Conservation (phyloP, 2,329 filamentous ascomycete species). For the Ceratocystis smalleyi region DNA sequence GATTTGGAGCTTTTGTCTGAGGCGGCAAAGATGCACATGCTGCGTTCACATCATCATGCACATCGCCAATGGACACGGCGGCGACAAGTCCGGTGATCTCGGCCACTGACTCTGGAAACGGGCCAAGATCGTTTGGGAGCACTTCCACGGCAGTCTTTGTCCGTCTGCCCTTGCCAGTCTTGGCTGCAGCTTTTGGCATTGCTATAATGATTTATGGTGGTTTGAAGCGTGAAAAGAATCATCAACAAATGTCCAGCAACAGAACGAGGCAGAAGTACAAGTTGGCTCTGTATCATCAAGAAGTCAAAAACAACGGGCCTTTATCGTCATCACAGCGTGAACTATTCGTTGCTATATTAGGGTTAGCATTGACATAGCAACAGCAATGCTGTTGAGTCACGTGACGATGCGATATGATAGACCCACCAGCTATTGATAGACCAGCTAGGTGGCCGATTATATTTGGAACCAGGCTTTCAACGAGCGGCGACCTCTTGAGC, state of each 20-base stretch:
- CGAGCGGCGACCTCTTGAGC: background rate
- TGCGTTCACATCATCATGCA: background rate
- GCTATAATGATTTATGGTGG: background rate
- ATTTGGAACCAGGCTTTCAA: background rate
- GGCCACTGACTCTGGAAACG: background rate
- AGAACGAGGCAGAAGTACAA: background rate
- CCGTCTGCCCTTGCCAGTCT: background rate
- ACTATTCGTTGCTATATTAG: background rate
- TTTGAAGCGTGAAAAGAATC: background rate
- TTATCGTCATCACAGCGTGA: background rate
- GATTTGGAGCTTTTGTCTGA: background rate
- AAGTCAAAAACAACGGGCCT: background rate
- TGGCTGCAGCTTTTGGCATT: background rate
- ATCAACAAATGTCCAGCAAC: background rate
- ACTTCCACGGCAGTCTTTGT: background rate
- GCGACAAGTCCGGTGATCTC: background rate
- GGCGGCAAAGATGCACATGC: background rate
- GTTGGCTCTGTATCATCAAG: background rate
- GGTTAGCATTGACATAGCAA: background rate
- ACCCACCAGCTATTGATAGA: conserved; percentile 7
- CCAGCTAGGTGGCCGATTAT: conserved; percentile 11
- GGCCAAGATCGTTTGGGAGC: background rate
- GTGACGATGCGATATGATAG: background rate
- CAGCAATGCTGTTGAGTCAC: background rate
- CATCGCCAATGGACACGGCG: conserved; percentile 1